Evolutionary conservation across 2,329 filamentous ascomycete species (phyloP), one percentile per base, ranked within the genome.

Genomic region (Leptoxyphium fumago): DNA sequence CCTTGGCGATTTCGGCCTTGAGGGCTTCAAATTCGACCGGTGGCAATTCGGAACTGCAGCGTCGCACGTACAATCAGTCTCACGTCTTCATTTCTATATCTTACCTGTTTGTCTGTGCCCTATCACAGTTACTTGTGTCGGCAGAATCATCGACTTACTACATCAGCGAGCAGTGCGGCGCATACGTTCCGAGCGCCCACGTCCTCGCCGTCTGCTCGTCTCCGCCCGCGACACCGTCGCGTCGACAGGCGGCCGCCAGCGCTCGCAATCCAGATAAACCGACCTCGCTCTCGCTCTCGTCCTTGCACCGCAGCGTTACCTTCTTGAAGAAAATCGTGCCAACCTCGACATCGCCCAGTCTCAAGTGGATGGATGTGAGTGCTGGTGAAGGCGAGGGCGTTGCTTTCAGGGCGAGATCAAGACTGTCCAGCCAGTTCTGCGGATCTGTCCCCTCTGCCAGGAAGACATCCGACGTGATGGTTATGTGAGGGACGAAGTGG

Each of bases 401-500:
- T 4, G 21, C 21, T 26, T 26, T 26, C 21, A 26, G 21, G 21
- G 21, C 7, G 13, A 36, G 32, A 15, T 13, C 11, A 2, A 67
- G 47, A 2, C 45, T 45, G 14, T 62, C 55, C 4, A 67, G 59
- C 62, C 61, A 67, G 29, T 46, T 46, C 43, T 66, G 64, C 0
- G 62, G 56, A 34, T 60, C 52, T n/a, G 53, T 39, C 36, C 44
- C 28, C 30, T 45, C 34, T 2, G 40, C 46, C 41, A 62, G 59
- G 18, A 49, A 42, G 2, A 51, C 51, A 18, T 62, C 56, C 11
- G 63, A 62, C 1, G 63, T 67, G 13, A 68, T 48, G 5, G 65
- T 68, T 38, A 68, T 46, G 46, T 68, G 65, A 2, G 65, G 64
- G 42, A 63, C 48, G 53, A 68, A 68, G 15, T 40, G 21, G 10